Evolutionary conservation across 495 filamentous ascomycete species (phyloP).

Genomic region (Talaromyces stipitatus): DNA sequence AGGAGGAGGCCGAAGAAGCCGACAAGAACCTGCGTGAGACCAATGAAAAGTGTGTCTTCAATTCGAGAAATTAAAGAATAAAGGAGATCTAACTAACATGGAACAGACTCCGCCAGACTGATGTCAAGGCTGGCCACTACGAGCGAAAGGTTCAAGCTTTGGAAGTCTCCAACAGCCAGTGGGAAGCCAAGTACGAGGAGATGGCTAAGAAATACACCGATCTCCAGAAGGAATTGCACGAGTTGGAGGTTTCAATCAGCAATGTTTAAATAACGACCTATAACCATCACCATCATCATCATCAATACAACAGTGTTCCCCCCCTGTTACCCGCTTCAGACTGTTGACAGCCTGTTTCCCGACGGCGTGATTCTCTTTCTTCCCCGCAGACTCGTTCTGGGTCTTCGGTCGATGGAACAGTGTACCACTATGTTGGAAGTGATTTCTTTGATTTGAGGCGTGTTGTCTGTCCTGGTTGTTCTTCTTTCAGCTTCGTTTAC

Average conservation of each 20-base stretch:
- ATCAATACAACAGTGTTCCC: constrained; percentile 3
- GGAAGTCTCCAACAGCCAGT: constrained; percentile 77
- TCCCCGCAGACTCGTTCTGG: background rate
- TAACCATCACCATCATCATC: constrained; percentile 1
- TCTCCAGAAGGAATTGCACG: constrained; percentile 87
- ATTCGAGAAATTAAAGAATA: constrained; percentile 12
- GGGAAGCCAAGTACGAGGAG: constrained; percentile 96
- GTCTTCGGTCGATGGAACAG: background rate
- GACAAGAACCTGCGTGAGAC: constrained; percentile 92
- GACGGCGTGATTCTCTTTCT: background rate
- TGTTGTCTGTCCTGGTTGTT: background rate
- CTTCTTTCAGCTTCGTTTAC: background rate
- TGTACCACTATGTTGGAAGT: background rate
- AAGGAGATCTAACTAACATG: too few species aligned
- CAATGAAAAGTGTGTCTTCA: constrained; percentile 83
- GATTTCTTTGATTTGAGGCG: constrained; percentile 1
- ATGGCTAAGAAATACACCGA: constrained; percentile 77
- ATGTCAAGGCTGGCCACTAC: constrained; percentile 98
- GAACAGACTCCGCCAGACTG: constrained; percentile 97
- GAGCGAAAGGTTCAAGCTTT: constrained; percentile 98
- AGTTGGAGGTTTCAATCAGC: constrained; percentile 80
- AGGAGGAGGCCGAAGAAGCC: constrained; percentile 94
- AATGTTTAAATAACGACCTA: constrained; percentile 58
- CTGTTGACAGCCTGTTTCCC: background rate
- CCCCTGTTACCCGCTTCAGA: constrained; percentile 1